A percentile compares a stretch with the other conserved stretches of the same genome.
Conservation (phyloP, 2,329 filamentous ascomycete genomes). For the Trichoderma sp. region DNA sequence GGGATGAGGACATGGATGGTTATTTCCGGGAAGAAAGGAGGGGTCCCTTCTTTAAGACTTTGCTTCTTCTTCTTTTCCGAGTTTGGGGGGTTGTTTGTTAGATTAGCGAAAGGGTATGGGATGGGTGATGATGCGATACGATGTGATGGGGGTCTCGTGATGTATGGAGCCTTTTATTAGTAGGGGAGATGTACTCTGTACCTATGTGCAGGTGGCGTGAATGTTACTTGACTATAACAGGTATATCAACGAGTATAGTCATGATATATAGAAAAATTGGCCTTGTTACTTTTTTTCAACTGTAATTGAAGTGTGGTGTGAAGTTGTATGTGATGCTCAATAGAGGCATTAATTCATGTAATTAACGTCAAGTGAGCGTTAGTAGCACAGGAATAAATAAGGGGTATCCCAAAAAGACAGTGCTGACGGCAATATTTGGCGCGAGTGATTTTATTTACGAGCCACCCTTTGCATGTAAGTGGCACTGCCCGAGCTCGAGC, state of each 20-base stretch:
- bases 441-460: neutral
- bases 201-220: neutral
- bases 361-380: neutral
- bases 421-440: neutral
- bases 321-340: neutral
- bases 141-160: neutral
- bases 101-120: slow-evolving; percentile 16
- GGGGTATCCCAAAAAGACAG: neutral
- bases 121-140: neutral
- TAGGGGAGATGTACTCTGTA: neutral
- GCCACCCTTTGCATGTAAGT: slow-evolving; percentile 4
- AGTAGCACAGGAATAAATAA: neutral
- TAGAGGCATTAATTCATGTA: neutral
- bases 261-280: neutral
- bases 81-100: neutral
- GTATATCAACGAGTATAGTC: neutral
- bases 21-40: neutral
- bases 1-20: neutral
- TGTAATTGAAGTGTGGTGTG: neutral
- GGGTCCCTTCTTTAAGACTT: neutral
- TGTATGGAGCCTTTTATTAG: neutral
- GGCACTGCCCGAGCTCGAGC: neutral
- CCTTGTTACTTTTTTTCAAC: neutral
- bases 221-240: neutral
- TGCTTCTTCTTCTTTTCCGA: neutral